A percentile compares a stretch with the other conserved stretches of the same genome.
Evolutionary conservation across 129 eudicot species (phyloP).

Genomic region (Pseudognaphalium luteoalbum): DNA sequence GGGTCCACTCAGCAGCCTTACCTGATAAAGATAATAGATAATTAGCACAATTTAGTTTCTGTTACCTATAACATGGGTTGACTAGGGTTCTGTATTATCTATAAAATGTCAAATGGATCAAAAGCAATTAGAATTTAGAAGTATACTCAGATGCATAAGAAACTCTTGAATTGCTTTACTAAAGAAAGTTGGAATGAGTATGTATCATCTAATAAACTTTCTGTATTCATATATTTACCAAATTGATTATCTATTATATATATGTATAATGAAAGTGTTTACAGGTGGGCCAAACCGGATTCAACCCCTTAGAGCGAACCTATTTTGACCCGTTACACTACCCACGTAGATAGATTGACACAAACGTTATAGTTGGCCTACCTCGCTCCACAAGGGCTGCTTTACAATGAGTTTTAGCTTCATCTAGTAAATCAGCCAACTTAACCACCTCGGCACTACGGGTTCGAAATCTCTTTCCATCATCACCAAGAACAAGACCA

Average conservation of each 20-base stretch:
- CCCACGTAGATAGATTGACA: background rate
- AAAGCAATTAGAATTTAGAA: no score
- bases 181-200: no score
- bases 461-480: conserved; percentile 89
- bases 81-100: background rate
- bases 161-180: background rate
- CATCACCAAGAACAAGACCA: conserved; percentile 97
- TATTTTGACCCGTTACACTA: background rate
- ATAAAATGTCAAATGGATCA: background rate
- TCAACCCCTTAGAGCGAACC: background rate
- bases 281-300: background rate
- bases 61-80: background rate
- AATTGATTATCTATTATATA: no score
- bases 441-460: conserved; percentile 89
- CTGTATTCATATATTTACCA: background rate
- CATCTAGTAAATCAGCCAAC: conserved; percentile 90
- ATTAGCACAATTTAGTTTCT: background rate
- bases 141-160: background rate
- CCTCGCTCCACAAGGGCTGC: conserved; percentile 83
- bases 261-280: background rate
- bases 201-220: no score
- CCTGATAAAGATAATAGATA: conserved; percentile 41
- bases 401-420: conserved; percentile 85
- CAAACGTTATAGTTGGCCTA: conserved; percentile 3
- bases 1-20: conserved; percentile 77